A percentile compares a stretch with the other conserved stretches of the same genome.
Conservation (phyloP, 2,329 filamentous ascomycete species). For the Penicillium crustosum region DNA sequence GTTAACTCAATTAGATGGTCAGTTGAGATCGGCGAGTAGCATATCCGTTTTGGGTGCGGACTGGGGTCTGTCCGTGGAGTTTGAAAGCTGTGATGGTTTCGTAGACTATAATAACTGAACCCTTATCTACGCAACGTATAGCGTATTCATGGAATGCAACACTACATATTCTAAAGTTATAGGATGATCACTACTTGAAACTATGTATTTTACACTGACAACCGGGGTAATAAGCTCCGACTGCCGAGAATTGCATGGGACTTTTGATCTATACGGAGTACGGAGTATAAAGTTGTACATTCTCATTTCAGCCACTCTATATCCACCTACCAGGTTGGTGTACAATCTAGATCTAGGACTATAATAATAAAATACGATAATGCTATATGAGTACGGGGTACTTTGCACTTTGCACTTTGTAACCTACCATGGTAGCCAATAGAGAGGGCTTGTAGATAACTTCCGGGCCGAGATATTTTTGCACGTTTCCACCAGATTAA, state of each 20-base stretch:
- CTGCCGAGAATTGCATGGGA: neutral
- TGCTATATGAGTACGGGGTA: neutral
- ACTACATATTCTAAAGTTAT: neutral
- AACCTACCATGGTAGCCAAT: neutral
- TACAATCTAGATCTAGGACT: neutral
- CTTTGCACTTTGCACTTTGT: neutral
- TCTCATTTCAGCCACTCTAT: neutral
- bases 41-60: neutral
- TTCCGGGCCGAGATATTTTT: neutral
- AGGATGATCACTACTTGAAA: neutral
- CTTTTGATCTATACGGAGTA: neutral
- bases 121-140: neutral
- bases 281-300: neutral
- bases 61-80: neutral
- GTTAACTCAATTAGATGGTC: conserved; percentile 7
- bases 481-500: neutral
- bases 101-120: neutral
- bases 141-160: neutral
- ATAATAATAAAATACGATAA: neutral
- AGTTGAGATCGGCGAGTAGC: neutral
- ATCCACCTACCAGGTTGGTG: neutral
- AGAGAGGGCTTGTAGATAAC: neutral
- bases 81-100: neutral
- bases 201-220: neutral
- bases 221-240: neutral